Evolutionary conservation across 352 stramenopile species (phyloP), one percentile per base, ranked within the genome.

Genomic region (Globisporangium viniferum): DNA sequence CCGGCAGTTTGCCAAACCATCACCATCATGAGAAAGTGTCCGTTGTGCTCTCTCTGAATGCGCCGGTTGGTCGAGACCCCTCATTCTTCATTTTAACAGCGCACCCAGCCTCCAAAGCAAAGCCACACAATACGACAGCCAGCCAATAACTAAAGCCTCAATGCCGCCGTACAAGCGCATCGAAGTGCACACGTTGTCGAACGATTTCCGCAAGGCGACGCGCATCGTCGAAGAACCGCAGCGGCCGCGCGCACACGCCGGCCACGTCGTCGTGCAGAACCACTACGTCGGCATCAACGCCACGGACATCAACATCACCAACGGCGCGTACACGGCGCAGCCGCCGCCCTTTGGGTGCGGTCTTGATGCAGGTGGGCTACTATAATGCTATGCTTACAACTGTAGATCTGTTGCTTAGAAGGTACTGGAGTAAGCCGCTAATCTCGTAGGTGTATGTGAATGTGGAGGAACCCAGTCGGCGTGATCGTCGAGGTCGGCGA

Each of bases 261-360:
- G 75, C 39, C 62, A 63, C 3, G 70, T 83, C 35, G 72, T 86
- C 12, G 76, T 86, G 15, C 59, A 81, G 72, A 85, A 80, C 72
- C 78, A 84, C 70, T 87, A 76, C 66, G 72, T 81, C 39, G 79
- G 79, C n/a, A 87, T 88, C 69, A 88, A 88, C 58, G 80, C 74
- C 27, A 82, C 80, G 29, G 76, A 86, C 70, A 75, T 90, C 67
- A 86, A 83, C 67, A 71, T 87, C 49, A 90, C 81, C 54, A 85
- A 86, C 63, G 79, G 76, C 35, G 64, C 39, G 20, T 86, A 85
- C 74, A 79, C 76, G 1, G 46, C 68, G 1, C 18, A 66, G 6
- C 66, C 82, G 9, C 67, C 75, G 15, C 76, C 82, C 5, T 87
- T 87, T 48, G 75, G 73, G 54, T 82, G 74, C 27, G 78, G 78